Conservation (phyloP, 768 basidiomycete species). For the Russula dissimulans region DNA sequence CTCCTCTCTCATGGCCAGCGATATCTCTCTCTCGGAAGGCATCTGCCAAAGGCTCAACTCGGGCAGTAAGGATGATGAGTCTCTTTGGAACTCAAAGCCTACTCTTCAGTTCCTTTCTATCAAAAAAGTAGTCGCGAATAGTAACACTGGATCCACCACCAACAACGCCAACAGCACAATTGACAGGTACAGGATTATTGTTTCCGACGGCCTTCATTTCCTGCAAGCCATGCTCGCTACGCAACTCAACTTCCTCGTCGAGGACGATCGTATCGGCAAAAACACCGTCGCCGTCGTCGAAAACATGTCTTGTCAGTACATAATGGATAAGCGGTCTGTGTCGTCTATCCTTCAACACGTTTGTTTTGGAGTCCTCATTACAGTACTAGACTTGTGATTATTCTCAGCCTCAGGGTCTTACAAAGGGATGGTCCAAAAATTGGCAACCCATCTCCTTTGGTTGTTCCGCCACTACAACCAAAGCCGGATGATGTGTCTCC, state of each 20-base stretch:
- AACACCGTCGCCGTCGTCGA: constrained; percentile 62
- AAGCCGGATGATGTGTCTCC: constrained; percentile 22
- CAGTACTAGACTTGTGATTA: constrained; percentile 60
- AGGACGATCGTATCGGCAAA: constrained; percentile 51
- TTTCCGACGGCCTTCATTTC: constrained; percentile 83
- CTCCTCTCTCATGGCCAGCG: background rate
- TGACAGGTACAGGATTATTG: constrained; percentile 70
- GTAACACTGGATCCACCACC: constrained; percentile 23
- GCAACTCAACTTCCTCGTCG: constrained; percentile 70
- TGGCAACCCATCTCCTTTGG: constrained; percentile 43
- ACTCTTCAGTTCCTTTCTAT: constrained; percentile 76
- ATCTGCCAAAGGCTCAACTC: constrained; percentile 17
- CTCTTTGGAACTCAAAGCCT: constrained; percentile 29
- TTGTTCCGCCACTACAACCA: constrained; percentile 21
- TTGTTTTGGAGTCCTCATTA: constrained; percentile 2
- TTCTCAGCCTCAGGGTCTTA: constrained; percentile 57
- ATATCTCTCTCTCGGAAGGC: constrained; percentile 9
- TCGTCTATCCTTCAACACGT: constrained; percentile 22
- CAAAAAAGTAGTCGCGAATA: constrained; percentile 53
- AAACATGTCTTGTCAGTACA: constrained; percentile 70
- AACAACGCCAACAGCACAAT: background rate
- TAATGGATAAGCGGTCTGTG: constrained; percentile 71
- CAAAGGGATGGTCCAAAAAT: constrained; percentile 57
- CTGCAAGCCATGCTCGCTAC: constrained; percentile 94
- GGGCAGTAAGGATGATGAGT: constrained; percentile 13